A percentile compares a stretch with the other conserved stretches of the same genome.
Conservation (phyloP, 768 basidiomycete species). For the Suillus subluteus region DNA sequence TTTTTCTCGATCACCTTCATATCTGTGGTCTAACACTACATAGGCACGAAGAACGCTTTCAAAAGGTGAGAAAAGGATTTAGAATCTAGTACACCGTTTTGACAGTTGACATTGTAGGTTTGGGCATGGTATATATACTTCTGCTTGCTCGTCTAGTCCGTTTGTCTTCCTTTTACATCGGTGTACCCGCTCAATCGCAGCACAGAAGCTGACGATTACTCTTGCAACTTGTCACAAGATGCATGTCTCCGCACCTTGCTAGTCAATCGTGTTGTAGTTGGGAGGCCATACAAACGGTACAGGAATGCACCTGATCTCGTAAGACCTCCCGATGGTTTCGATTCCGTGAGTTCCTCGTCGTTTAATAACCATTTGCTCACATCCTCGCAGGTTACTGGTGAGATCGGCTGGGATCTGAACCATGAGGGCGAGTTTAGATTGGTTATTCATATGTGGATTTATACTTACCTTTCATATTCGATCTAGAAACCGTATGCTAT, state of each 20-base stretch:
- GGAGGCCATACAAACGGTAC: conserved; percentile 54
- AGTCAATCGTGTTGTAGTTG: conserved; percentile 66
- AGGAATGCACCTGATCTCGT: conserved; percentile 51
- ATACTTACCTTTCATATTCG: not conserved
- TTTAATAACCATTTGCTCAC: conserved; percentile 2
- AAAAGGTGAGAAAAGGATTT: conserved; percentile 39
- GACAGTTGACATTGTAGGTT: conserved; percentile 44
- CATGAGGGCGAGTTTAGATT: conserved; percentile 46
- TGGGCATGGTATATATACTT: conserved; percentile 72
- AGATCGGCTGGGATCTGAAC: conserved; percentile 67
- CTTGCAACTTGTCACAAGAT: conserved; percentile 43
- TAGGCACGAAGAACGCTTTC: conserved; percentile 60
- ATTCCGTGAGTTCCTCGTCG: conserved; percentile 50
- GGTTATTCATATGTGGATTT: not conserved
- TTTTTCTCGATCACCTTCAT: conserved; percentile 14
- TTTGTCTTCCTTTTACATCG: conserved; percentile 8
- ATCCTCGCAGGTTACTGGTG: conserved; percentile 53
- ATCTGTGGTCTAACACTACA: conserved; percentile 10
- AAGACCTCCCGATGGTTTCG: conserved; percentile 58
- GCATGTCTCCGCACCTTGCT: conserved; percentile 53
- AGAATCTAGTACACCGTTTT: not conserved
- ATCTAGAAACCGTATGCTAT: conserved; percentile 64
- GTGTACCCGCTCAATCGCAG: not conserved
- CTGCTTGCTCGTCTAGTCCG: conserved; percentile 67
- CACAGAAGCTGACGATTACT: conserved; percentile 71